Conservation (phyloP, 495 filamentous ascomycete species). For the Penicillium malachiteum region DNA sequence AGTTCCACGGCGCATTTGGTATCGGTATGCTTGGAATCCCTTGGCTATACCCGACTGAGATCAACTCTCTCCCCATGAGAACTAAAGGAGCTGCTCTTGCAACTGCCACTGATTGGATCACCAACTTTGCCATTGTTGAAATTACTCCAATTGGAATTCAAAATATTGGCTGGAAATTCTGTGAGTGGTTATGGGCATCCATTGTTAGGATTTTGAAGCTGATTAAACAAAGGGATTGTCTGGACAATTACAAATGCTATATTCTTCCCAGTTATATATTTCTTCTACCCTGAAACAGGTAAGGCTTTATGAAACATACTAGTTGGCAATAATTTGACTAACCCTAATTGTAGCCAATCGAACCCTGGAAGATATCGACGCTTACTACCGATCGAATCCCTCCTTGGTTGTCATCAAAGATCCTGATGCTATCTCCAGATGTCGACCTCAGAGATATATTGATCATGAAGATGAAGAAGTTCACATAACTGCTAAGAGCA, state of each 20-base stretch:
- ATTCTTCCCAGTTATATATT: conserved; percentile 61
- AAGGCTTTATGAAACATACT: conserved; percentile 2
- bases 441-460: conserved; percentile 32
- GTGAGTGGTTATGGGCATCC: conserved; percentile 9
- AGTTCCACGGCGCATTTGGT: conserved; percentile 51
- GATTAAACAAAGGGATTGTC: conserved; percentile 39
- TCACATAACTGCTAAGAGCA: conserved; percentile 8
- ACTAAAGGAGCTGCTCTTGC: conserved; percentile 58
- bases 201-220: neutral
- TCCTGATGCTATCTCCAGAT: conserved; percentile 26
- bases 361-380: conserved; percentile 46
- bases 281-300: conserved; percentile 63
- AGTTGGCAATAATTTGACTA: conserved; percentile 12
- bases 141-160: conserved; percentile 60
- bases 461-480: conserved; percentile 31
- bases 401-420: conserved; percentile 41
- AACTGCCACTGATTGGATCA: conserved; percentile 61
- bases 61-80: conserved; percentile 57
- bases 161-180: conserved; percentile 51
- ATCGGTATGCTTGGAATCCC: conserved; percentile 57
- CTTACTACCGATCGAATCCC: conserved; percentile 47
- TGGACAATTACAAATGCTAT: conserved; percentile 57
- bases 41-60: conserved; percentile 65
- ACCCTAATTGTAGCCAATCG: conserved; percentile 35
- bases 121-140: conserved; percentile 61